Conservation (phyloP, 352 stramenopile genomes). For the Phytophthora parvispora region DNA sequence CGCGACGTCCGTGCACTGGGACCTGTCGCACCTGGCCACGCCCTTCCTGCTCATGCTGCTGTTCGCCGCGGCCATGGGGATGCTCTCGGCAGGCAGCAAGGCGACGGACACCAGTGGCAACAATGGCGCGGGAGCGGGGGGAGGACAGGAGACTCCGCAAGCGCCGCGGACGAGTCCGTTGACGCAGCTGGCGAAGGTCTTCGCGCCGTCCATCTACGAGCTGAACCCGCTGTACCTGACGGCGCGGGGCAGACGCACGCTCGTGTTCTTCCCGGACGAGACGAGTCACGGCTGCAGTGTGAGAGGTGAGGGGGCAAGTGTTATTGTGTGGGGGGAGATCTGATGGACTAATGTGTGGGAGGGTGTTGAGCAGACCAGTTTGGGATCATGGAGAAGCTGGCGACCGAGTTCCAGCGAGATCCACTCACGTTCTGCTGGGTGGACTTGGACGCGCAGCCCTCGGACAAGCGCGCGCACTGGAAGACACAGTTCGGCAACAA, state of each 20-base stretch:
- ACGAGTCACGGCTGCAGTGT: constrained; percentile 55
- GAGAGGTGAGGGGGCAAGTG: constrained; percentile 56
- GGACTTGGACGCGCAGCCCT: constrained; percentile 47
- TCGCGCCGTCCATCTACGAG: constrained; percentile 75
- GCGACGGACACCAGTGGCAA: constrained; percentile 6
- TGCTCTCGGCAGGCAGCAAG: constrained; percentile 54
- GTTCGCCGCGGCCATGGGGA: constrained; percentile 49
- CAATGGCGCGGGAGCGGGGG: background rate
- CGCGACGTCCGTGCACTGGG: constrained; percentile 19
- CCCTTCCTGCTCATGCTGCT: constrained; percentile 62
- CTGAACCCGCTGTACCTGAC: constrained; percentile 77
- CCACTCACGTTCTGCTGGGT: constrained; percentile 86
- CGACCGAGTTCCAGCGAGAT: constrained; percentile 75
- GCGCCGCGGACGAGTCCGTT: constrained; percentile 42
- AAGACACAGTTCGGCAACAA: constrained; percentile 47
- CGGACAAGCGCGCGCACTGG: constrained; percentile 54
- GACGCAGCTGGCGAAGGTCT: constrained; percentile 69
- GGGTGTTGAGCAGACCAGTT: constrained; percentile 73
- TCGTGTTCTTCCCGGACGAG: constrained; percentile 76
- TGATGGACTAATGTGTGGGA: background rate
- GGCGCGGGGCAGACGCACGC: constrained; percentile 58
- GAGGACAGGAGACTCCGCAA: constrained; percentile 19
- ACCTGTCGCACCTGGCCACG: constrained; percentile 48
- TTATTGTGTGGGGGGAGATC: too few species aligned
- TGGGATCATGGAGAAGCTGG: constrained; percentile 67